Percentiles rank a stretch among this genome's conserved stretches.
Conservation (phyloP, 257 asterid species). For the Solanum pennellii region DNA sequence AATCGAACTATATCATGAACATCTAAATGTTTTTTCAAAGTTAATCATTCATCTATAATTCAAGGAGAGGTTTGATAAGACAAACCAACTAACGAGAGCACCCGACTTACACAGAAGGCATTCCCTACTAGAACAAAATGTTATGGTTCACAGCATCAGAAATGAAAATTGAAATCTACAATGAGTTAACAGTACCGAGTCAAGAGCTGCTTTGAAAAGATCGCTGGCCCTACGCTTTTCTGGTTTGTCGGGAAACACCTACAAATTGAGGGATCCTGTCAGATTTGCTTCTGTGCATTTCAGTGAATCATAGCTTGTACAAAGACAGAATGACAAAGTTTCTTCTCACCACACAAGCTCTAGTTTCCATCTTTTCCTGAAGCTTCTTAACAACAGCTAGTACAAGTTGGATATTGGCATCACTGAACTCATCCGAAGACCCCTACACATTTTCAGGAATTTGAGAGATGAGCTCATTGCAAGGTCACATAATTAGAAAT, state of each 20-base stretch:
- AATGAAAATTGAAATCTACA: not conserved
- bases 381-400: slow-evolving; percentile 71
- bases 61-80: not conserved
- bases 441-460: slow-evolving; percentile 53
- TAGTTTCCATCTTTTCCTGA: slow-evolving; percentile 69
- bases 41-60: not conserved
- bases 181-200: slow-evolving; percentile 40
- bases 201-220: slow-evolving; percentile 73
- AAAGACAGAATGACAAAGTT: not conserved
- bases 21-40: not conserved
- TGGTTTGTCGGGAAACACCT: slow-evolving; percentile 97
- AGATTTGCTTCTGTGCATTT: not conserved
- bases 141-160: not conserved
- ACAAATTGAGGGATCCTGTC: not conserved
- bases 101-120: not conserved
- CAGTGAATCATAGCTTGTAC: not conserved
- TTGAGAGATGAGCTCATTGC: not conserved
- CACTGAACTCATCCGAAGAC: slow-evolving; percentile 87
- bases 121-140: not conserved
- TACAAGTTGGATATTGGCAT: slow-evolving; percentile 92
- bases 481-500: not conserved
- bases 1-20: not conserved
- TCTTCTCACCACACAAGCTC: slow-evolving; percentile 75
- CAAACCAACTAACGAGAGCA: not conserved
- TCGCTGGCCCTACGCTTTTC: slow-evolving; percentile 92